phyloP scores from a whole-genome alignment of 768 basidiomycete species.

The Amanita fuliginea region DNA sequence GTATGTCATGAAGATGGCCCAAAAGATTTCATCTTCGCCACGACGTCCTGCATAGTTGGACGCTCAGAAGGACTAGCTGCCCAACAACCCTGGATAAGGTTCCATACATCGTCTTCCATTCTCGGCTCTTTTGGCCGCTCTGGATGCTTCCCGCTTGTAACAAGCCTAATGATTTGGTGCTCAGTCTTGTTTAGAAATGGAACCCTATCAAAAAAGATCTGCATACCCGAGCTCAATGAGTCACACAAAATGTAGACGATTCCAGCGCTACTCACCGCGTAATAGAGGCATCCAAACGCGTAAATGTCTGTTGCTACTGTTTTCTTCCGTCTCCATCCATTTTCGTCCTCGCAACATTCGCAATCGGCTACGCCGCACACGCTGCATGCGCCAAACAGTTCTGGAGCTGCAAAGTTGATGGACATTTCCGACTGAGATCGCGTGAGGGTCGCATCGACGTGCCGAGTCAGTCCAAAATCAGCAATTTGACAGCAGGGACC shows the following conservation, averaged over 20 bases:
- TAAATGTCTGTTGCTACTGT: constrained; percentile 1
- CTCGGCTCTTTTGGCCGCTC: background rate
- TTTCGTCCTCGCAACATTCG: background rate
- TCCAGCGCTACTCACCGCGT: background rate
- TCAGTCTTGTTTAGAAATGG: background rate
- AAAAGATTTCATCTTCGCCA: background rate
- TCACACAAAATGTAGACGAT: background rate
- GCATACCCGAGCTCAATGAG: background rate
- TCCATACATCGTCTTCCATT: background rate
- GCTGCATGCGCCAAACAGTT: background rate
- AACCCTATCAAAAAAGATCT: background rate
- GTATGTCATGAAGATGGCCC: no score
- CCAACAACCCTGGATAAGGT: background rate
- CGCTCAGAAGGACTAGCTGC: background rate
- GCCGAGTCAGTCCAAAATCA: constrained; percentile 1
- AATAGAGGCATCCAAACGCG: constrained; percentile 3
- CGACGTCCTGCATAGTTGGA: background rate
- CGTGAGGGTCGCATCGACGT: background rate
- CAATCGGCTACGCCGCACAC: background rate
- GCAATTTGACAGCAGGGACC: background rate
- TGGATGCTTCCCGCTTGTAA: background rate
- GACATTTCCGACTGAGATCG: background rate
- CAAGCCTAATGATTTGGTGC: background rate
- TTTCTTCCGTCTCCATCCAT: background rate
- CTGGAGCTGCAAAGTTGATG: background rate